Conservation (phyloP, 1,284 basidiomycete species). For the Ustilago crameri region DNA sequence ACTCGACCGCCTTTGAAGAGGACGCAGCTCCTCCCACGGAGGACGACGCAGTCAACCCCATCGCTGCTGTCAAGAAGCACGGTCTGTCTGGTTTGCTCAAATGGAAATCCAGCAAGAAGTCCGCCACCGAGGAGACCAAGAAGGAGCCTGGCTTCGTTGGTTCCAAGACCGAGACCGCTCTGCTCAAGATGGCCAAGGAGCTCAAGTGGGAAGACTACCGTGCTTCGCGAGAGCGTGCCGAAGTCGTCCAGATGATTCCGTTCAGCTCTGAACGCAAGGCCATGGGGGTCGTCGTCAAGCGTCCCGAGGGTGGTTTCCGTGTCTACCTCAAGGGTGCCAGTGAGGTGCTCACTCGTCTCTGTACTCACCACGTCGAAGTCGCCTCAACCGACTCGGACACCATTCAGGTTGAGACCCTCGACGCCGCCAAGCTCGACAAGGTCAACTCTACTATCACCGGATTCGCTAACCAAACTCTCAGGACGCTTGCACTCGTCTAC, state of each 20-base stretch:
- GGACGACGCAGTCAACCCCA: constrained; percentile 18
- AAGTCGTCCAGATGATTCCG: constrained; percentile 88
- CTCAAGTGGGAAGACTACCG: constrained; percentile 84
- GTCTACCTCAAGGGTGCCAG: constrained; percentile 91
- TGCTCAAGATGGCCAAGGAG: constrained; percentile 88
- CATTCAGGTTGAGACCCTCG: constrained; percentile 31
- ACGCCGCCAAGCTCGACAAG: constrained; percentile 77
- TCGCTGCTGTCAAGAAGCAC: constrained; percentile 35
- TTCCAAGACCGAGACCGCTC: constrained; percentile 94
- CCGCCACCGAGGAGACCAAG: constrained; percentile 32
- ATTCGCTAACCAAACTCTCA: constrained; percentile 93
- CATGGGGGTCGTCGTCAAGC: constrained; percentile 88
- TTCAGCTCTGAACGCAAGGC: constrained; percentile 95
- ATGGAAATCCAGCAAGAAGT: constrained; percentile 20
- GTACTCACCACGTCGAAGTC: constrained; percentile 79
- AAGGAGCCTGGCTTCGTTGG: constrained; percentile 78
- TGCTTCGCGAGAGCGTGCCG: constrained; percentile 75
- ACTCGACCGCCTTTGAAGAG: constrained; percentile 86
- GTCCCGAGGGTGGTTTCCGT: constrained; percentile 74
- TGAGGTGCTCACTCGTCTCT: constrained; percentile 86
- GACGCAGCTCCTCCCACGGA: constrained; percentile 70
- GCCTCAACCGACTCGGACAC: constrained; percentile 69
- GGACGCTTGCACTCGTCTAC: constrained; percentile 93
- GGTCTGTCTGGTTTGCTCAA: constrained; percentile 35
- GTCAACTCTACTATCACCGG: constrained; percentile 91